phyloP scores from a whole-genome alignment of 768 basidiomycete species.

The Tubosaeta brunneosetosa region DNA sequence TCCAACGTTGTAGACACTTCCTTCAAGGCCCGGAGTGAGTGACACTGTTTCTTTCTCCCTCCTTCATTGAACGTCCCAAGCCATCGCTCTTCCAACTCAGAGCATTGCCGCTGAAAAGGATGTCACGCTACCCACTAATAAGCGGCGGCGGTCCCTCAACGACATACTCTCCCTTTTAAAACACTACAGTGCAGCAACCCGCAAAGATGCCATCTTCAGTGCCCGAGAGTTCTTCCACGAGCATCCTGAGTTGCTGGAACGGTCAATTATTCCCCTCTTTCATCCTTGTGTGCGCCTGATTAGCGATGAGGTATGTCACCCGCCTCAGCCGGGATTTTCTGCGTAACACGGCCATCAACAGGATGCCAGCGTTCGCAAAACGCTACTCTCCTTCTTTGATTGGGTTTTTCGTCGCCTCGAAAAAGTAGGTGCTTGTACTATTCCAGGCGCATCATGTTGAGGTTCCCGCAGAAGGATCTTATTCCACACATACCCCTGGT shows the following conservation, averaged over 20 bases:
- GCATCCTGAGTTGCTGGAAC: slow-evolving; percentile 51
- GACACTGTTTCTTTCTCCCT: not conserved
- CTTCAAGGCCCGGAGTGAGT: slow-evolving; percentile 89
- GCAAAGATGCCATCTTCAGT: slow-evolving; percentile 75
- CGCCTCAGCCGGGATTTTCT: not conserved
- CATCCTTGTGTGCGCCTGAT: slow-evolving; percentile 66
- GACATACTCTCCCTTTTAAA: slow-evolving; percentile 76
- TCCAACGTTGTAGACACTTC: slow-evolving; percentile 92
- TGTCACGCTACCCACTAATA: slow-evolving; percentile 61
- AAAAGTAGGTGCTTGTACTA: slow-evolving; percentile 36
- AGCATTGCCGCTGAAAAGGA: slow-evolving; percentile 61
- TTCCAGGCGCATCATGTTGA: slow-evolving; percentile 3
- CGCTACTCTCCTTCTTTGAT: slow-evolving; percentile 58
- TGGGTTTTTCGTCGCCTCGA: slow-evolving; percentile 71
- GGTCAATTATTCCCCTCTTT: slow-evolving; percentile 52
- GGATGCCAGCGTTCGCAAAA: slow-evolving; percentile 79
- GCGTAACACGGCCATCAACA: slow-evolving; percentile 27
- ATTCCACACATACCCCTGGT: slow-evolving; percentile 70
- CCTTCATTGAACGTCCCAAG: slow-evolving; percentile 38
- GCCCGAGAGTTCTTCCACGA: slow-evolving; percentile 66
- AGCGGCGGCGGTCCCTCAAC: slow-evolving; percentile 65
- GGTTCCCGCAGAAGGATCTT: slow-evolving; percentile 52
- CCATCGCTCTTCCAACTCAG: slow-evolving; percentile 86
- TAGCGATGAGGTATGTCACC: slow-evolving; percentile 65
- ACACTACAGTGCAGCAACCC: slow-evolving; percentile 75